A percentile compares a stretch with the other conserved stretches of the same genome.
Evolutionary conservation across 805 yeast species (phyloP).

Genomic region (Metschnikowia kofuensis): DNA sequence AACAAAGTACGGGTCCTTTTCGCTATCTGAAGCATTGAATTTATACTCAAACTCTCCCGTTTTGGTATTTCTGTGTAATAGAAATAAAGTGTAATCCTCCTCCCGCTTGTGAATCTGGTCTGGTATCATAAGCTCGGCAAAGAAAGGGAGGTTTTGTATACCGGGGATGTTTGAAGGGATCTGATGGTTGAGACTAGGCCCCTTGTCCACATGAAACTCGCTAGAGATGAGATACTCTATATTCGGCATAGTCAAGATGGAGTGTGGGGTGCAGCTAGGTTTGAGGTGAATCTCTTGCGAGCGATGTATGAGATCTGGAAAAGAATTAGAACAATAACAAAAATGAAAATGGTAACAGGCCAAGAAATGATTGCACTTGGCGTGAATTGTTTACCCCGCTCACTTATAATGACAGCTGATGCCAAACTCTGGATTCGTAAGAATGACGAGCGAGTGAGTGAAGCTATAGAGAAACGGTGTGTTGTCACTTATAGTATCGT

Average conservation of each 20-base stretch:
- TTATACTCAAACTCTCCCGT: constrained; percentile 40
- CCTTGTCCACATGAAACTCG: constrained; percentile 76
- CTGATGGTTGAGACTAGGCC: constrained; percentile 63
- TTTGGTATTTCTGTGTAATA: constrained; percentile 44
- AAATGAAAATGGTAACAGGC: neutral
- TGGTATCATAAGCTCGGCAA: constrained; percentile 61
- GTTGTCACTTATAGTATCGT: neutral
- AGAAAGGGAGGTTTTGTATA: constrained; percentile 29
- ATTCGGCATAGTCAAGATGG: constrained; percentile 25
- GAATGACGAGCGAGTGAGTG: neutral
- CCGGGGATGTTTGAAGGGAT: constrained; percentile 48
- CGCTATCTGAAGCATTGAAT: constrained; percentile 30
- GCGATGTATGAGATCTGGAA: neutral
- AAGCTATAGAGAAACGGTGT: neutral
- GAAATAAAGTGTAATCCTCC: constrained; percentile 59
- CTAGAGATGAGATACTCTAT: constrained; percentile 63
- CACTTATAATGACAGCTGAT: too few species aligned
- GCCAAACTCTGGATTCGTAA: neutral
- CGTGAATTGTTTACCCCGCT: neutral
- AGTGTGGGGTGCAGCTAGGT: neutral
- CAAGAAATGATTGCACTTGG: neutral
- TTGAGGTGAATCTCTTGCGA: neutral
- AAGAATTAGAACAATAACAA: neutral
- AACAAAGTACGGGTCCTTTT: constrained; percentile 47
- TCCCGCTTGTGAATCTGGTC: constrained; percentile 54